Conservation (phyloP, 176 grass and related monocot species). For the Triticum timopheevii region DNA sequence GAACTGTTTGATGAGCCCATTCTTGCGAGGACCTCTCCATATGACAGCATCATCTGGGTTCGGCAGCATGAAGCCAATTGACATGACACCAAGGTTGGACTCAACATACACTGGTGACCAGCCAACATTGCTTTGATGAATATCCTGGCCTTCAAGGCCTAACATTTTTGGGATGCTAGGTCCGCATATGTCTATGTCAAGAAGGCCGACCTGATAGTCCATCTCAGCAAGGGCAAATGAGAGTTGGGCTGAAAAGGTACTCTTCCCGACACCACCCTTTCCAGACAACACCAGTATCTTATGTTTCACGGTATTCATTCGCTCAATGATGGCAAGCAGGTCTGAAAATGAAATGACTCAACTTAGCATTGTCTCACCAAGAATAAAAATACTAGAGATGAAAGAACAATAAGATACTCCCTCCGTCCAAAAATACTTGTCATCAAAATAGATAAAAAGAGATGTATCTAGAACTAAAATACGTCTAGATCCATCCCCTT, state of each 20-base stretch:
- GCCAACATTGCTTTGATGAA: constrained; percentile 71
- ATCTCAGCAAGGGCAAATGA: constrained; percentile 63
- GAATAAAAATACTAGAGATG: not conserved
- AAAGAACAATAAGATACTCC: not conserved
- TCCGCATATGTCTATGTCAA: constrained; percentile 79
- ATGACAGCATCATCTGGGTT: not conserved
- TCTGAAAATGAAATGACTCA: constrained; percentile 43
- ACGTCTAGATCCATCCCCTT: too few relatives aligned
- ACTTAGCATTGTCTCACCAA: not conserved
- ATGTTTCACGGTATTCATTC: constrained; percentile 64
- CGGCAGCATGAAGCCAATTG: not conserved
- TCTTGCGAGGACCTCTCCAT: not conserved
- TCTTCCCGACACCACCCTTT: constrained; percentile 73
- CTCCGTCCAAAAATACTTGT: too few relatives aligned
- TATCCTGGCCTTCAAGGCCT: constrained; percentile 66
- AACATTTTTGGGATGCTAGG: constrained; percentile 82
- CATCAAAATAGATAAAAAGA: too few relatives aligned
- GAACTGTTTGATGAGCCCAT: not conserved
- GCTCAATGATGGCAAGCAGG: constrained; percentile 57
- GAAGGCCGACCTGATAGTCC: constrained; percentile 59
- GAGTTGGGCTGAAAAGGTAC: constrained; percentile 71
- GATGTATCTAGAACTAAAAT: too few relatives aligned
- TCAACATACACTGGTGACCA: constrained; percentile 72
- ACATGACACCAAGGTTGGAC: constrained; percentile 58
- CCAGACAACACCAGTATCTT: constrained; percentile 75